A percentile compares a stretch with the other conserved stretches of the same genome.
Conservation (phyloP, 495 filamentous ascomycete genomes). For the Penicillium paxilli region DNA sequence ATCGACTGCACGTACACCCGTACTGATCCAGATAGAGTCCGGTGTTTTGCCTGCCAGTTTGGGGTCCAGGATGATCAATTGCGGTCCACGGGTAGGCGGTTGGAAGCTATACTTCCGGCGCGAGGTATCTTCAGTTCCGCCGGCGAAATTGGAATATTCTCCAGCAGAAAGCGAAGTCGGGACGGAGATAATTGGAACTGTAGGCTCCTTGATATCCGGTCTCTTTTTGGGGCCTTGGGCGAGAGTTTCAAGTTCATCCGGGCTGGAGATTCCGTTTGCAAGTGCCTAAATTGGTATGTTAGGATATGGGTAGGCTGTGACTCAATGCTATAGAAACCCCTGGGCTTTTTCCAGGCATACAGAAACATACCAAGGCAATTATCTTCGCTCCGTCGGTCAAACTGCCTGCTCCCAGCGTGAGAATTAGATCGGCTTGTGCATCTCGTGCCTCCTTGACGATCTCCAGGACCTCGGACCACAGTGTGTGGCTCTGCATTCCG, state of each 20-base stretch:
- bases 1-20: constrained; percentile 62
- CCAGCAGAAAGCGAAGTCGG: constrained; percentile 64
- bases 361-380: constrained; percentile 46
- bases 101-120: constrained; percentile 55
- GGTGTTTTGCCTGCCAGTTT: constrained; percentile 55
- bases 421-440: constrained; percentile 52
- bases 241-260: constrained; percentile 45
- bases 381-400: constrained; percentile 65
- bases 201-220: constrained; percentile 33
- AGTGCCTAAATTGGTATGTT: constrained; percentile 31
- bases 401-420: constrained; percentile 63
- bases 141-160: constrained; percentile 59
- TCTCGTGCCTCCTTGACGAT: constrained; percentile 50
- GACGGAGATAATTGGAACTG: constrained; percentile 58
- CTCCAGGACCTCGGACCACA: constrained; percentile 59
- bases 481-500: constrained; percentile 61
- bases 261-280: constrained; percentile 46
- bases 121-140: constrained; percentile 54
- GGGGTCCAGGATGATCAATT: constrained; percentile 61
- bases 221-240: constrained; percentile 34
- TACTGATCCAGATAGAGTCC: constrained; percentile 59
- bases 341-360: no score
- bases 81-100: constrained; percentile 44
- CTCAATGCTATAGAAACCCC: no score
- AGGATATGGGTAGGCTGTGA: not conserved